These are phyloP conservation scores for Umbelopsis sp. DNA, from an alignment of 192 early-diverging fungal species.

Conservation along the genomic window DNA sequence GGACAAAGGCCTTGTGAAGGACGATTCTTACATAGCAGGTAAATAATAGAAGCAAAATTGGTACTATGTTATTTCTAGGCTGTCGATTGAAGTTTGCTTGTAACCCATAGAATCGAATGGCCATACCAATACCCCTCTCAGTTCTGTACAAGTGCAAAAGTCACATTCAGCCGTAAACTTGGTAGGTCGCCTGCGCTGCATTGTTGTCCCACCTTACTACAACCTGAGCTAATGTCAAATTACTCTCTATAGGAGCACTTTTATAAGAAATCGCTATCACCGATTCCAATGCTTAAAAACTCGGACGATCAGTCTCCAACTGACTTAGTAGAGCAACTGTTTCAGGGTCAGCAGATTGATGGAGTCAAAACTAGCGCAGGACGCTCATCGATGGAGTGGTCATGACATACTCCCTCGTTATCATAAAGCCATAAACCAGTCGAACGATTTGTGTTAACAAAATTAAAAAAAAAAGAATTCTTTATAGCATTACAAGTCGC, in stretches of 20 bases:
- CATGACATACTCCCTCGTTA: not conserved
- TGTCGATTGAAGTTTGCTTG: too few species aligned
- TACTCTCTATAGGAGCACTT: not conserved
- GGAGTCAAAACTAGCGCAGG: not conserved
- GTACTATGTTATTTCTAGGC: too few species aligned
- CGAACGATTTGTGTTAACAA: not conserved
- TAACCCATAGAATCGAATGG: not conserved
- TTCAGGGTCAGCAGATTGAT: constrained; percentile 24
- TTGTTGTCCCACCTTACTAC: not conserved
- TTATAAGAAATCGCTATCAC: constrained; percentile 9
- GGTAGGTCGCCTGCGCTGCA: not conserved
- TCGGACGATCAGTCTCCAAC: constrained; percentile 27
- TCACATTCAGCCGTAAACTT: constrained; percentile 29
- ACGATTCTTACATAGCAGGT: not conserved
- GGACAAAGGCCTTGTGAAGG: constrained; percentile 14
- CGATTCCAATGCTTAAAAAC: not conserved
- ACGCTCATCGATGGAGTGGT: not conserved
- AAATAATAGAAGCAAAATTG: not conserved
- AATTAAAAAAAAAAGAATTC: too few species aligned
- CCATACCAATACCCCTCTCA: not conserved
- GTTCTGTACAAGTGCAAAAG: constrained; percentile 17
- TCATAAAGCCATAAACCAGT: not conserved
- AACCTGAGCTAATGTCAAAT: not conserved
- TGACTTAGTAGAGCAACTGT: constrained; percentile 35
- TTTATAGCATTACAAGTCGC: too few species aligned